phyloP scores from a whole-genome alignment of 208 protist genomes.

The Herpetomonas samuelpessoai region DNA sequence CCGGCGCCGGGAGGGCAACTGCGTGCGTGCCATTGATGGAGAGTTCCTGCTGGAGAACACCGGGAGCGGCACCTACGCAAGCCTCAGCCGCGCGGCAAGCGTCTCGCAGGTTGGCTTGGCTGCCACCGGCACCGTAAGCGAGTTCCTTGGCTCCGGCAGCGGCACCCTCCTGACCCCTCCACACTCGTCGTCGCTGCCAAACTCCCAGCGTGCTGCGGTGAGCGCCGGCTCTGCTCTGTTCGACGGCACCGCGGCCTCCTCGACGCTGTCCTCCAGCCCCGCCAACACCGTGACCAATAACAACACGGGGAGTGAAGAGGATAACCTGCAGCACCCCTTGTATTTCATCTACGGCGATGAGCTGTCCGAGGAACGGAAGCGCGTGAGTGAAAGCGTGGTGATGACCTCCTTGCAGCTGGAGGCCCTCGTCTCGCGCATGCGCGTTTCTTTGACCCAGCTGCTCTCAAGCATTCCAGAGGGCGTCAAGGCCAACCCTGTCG shows the following conservation, averaged over 20 bases:
- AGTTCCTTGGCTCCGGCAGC: neutral
- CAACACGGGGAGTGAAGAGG: neutral
- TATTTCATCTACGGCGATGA: neutral
- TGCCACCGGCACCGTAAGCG: neutral
- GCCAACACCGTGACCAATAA: neutral
- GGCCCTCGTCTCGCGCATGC: slow-evolving; percentile 24
- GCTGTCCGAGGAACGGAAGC: neutral
- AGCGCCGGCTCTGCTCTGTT: neutral
- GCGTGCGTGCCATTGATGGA: neutral
- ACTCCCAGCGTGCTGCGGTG: neutral
- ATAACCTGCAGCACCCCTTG: neutral
- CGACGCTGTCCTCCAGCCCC: neutral
- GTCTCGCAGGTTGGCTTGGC: too few relatives aligned
- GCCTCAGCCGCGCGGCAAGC: too few relatives aligned
- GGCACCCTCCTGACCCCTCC: neutral
- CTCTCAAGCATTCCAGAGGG: slow-evolving; percentile 7
- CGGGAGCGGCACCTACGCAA: neutral
- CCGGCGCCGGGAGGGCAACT: slow-evolving; percentile 14
- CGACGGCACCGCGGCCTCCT: neutral
- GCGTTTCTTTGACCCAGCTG: slow-evolving; percentile 13
- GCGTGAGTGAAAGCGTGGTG: slow-evolving; percentile 12
- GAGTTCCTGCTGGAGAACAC: neutral
- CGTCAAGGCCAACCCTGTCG: slow-evolving; percentile 1
- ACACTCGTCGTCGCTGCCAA: neutral
- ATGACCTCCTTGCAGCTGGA: slow-evolving; percentile 29